These are phyloP conservation scores for Leptodermis oblonga DNA, from an alignment of 257 asterid genomes.

Conservation along the genomic window DNA sequence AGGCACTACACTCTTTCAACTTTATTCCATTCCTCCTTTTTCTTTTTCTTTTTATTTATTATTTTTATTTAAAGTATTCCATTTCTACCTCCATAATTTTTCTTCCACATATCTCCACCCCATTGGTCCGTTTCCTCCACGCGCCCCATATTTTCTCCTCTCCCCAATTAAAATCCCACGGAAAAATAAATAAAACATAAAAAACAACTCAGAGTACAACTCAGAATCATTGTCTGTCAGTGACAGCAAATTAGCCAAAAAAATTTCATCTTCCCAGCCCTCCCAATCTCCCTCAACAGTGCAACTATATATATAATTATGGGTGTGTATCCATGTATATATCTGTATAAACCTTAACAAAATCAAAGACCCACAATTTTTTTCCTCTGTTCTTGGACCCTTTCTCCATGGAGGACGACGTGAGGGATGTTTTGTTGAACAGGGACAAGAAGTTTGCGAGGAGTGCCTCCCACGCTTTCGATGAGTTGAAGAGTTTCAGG, in stretches of 20 bases:
- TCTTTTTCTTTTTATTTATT: too few relatives aligned
- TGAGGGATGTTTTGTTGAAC: slow-evolving; percentile 14
- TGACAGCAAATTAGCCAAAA: not conserved
- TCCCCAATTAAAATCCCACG: not conserved
- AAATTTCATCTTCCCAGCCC: not conserved
- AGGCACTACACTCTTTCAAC: slow-evolving; percentile 9
- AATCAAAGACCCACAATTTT: slow-evolving; percentile 13
- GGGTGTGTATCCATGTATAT: not conserved
- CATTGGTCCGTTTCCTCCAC: slow-evolving; percentile 17
- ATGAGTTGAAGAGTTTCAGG: slow-evolving; percentile 68
- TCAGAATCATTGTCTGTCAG: not conserved
- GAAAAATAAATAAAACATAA: not conserved
- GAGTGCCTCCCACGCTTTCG: slow-evolving; percentile 56
- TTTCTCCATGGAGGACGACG: slow-evolving; percentile 45
- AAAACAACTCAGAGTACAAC: slow-evolving; percentile 7
- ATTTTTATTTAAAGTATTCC: too few relatives aligned
- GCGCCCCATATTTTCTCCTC: slow-evolving; percentile 10
- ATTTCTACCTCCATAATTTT: too few relatives aligned
- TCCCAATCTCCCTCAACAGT: not conserved
- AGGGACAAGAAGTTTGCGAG: slow-evolving; percentile 31
- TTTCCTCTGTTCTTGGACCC: not conserved
- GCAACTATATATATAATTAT: not conserved
- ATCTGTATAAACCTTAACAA: not conserved
- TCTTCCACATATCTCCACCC: slow-evolving; percentile 16
- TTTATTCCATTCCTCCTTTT: not conserved